Percentiles rank a stretch among this genome's conserved stretches.
Conservation (phyloP, 805 yeast species). For the Metschnikowia lochheadii region DNA sequence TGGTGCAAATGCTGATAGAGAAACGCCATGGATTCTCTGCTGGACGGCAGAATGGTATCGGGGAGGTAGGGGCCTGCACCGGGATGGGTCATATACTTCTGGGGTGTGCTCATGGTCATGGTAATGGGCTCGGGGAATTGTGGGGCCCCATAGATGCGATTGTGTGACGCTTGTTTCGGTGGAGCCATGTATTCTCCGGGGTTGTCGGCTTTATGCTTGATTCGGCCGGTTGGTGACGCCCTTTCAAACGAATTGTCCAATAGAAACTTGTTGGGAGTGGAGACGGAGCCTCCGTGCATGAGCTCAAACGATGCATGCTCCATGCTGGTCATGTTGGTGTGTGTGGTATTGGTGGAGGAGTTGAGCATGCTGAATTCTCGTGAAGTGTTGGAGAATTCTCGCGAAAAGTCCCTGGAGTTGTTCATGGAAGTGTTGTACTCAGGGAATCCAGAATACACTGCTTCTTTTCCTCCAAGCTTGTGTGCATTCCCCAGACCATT, state of each 20-base stretch:
- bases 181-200: slow-evolving; percentile 28
- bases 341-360: slow-evolving; percentile 26
- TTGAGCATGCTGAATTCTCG: slow-evolving; percentile 30
- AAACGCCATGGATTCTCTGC: slow-evolving; percentile 10
- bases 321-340: slow-evolving; percentile 30
- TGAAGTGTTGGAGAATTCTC: slow-evolving; percentile 10
- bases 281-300: slow-evolving; percentile 28
- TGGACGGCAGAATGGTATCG: slow-evolving; percentile 12
- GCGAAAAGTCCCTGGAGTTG: slow-evolving; percentile 3
- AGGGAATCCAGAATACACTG: slow-evolving; percentile 3
- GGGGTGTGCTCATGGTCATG: slow-evolving; percentile 44
- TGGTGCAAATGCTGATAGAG: slow-evolving; percentile 13
- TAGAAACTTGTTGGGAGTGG: slow-evolving; percentile 40
- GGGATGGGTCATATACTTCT: slow-evolving; percentile 17
- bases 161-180: slow-evolving; percentile 15
- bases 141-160: neutral
- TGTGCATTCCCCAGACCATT: neutral
- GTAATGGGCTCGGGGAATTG: slow-evolving; percentile 15
- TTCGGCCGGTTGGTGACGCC: slow-evolving; percentile 27
- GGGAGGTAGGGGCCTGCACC: neutral
- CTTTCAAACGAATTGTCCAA: slow-evolving; percentile 38
- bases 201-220: slow-evolving; percentile 2
- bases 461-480: neutral
- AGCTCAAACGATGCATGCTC: slow-evolving; percentile 42
- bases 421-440: slow-evolving; percentile 19